Conservation (phyloP, 306 rosid species). For the Glycine soja region DNA sequence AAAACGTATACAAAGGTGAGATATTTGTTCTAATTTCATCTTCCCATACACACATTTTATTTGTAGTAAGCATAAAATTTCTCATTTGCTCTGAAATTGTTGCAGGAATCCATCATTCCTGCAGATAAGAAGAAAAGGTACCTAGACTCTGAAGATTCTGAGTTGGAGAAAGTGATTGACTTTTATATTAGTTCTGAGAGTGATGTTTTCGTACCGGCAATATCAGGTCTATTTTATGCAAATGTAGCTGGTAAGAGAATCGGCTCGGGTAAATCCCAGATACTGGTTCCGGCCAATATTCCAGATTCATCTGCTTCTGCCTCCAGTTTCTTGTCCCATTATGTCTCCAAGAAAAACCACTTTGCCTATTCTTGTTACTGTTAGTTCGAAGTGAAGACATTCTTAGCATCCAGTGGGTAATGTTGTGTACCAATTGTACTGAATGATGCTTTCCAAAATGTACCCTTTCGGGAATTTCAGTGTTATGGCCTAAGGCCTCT, state of each 20-base stretch:
- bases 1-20: conserved; percentile 92
- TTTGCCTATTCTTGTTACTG: conserved; percentile 95
- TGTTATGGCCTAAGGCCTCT: conserved; percentile 51
- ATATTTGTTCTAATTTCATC: conserved; percentile 17
- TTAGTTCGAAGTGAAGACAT: conserved; percentile 51
- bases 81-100: conserved; percentile 39
- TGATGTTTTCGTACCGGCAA: conserved; percentile 90
- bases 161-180: conserved; percentile 86
- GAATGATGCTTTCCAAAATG: conserved; percentile 20
- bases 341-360: conserved; percentile 89
- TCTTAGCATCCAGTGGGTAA: conserved; percentile 35
- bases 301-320: conserved; percentile 71
- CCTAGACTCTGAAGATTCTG: conserved; percentile 73
- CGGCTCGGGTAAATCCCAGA: conserved; percentile 76
- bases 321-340: conserved; percentile 74
- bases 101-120: conserved; percentile 90
- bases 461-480: conserved; percentile 36
- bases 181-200: conserved; percentile 79
- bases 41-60: background rate
- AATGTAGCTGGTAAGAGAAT: conserved; percentile 97
- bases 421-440: conserved; percentile 48
- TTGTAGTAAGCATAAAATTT: background rate
- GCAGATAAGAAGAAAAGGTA: conserved; percentile 86
- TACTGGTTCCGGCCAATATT: conserved; percentile 79
- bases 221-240: conserved; percentile 92